phyloP scores from a whole-genome alignment of 306 rosid species.

The Amphicarpaea edgeworthii region DNA sequence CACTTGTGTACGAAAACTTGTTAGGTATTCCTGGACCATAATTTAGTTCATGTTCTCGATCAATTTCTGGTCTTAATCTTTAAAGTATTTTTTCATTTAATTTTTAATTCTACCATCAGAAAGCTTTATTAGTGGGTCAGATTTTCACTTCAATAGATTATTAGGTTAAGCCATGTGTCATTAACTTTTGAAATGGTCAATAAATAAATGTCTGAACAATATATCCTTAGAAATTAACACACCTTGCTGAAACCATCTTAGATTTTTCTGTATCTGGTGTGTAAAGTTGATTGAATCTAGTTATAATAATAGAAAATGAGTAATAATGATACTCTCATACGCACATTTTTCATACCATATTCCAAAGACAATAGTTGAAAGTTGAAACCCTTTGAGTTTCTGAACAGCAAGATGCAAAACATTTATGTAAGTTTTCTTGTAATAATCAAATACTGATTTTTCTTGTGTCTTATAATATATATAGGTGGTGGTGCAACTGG shows the following conservation, averaged over 20 bases:
- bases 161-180: no score
- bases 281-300: neutral
- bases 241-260: neutral
- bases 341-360: neutral
- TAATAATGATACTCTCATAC: neutral
- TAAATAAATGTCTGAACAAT: conserved; percentile 1
- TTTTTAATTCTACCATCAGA: no score
- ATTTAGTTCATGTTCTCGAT: no score
- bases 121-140: no score
- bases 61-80: no score
- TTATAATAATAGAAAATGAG: neutral
- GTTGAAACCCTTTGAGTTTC: neutral
- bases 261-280: neutral
- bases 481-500: conserved; percentile 60
- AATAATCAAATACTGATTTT: conserved; percentile 3
- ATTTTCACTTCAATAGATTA: no score
- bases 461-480: neutral
- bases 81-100: no score
- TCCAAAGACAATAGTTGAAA: neutral
- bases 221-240: neutral
- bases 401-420: neutral
- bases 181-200: neutral
- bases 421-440: neutral
- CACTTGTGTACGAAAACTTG: neutral
- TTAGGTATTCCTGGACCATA: no score